Conservation (phyloP, 768 basidiomycete species). For the Termitomyces sp. region DNA sequence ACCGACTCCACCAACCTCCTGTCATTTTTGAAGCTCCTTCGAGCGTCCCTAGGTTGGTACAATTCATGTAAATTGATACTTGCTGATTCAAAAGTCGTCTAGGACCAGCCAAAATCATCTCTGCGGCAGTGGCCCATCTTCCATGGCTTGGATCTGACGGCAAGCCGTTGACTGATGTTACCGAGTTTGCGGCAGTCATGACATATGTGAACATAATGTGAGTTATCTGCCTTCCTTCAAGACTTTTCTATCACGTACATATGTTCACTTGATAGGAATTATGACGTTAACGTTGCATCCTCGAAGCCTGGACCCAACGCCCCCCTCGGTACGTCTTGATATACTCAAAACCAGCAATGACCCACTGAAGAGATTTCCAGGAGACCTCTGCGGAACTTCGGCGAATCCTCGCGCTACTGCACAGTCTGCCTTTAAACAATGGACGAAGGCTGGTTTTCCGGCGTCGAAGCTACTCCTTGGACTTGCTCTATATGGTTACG, state of each 20-base stretch:
- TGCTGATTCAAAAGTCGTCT: constrained; percentile 2
- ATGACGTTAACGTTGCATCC: constrained; percentile 64
- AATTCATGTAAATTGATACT: background rate
- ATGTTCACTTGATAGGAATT: constrained; percentile 44
- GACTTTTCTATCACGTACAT: constrained; percentile 15
- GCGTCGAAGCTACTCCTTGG: constrained; percentile 66
- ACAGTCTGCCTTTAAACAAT: constrained; percentile 55
- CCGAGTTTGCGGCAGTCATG: constrained; percentile 56
- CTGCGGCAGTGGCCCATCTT: constrained; percentile 64
- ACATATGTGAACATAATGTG: constrained; percentile 68
- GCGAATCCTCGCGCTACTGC: constrained; percentile 61
- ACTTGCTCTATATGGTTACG: constrained; percentile 67
- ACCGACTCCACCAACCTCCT: constrained; percentile 64
- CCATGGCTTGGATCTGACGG: constrained; percentile 68
- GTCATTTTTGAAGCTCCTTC: constrained; percentile 53
- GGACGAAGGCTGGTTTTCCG: constrained; percentile 67
- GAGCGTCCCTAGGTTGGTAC: constrained; percentile 44
- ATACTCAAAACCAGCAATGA: background rate
- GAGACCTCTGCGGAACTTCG: constrained; percentile 59
- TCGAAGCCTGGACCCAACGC: constrained; percentile 72
- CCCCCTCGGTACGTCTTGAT: constrained; percentile 43
- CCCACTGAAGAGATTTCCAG: constrained; percentile 16
- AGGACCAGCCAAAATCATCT: constrained; percentile 58
- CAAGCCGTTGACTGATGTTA: constrained; percentile 57
- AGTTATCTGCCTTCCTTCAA: constrained; percentile 6